Base-by-base conservation (phyloP, 345 rosid genomes). In the Euphorbia lathyris region DNA sequence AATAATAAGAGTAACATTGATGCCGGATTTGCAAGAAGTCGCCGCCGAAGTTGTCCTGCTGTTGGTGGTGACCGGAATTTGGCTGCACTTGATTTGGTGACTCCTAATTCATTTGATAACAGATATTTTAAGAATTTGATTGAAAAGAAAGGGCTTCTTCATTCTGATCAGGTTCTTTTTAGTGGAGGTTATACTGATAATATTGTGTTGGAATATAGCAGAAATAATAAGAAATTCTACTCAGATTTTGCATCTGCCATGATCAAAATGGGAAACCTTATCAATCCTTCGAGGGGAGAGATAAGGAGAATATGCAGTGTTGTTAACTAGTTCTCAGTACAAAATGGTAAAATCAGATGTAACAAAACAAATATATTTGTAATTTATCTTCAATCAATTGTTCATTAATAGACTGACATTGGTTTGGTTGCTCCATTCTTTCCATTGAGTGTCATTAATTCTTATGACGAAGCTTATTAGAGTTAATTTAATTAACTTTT, bases 81-180 rank as follows among this genome's bases (percentile, higher is more conserved):
- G 74, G 90, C 93, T 52, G 84, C 91, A 4, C 91, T 94, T 0
- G 96, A 94, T 67, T 19, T 72, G 12, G 66, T 75, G 20, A 80
- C 96, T 0, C 85, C 95, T 0, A 82, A 76, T 30, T 12, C 45
- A 0, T 90, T 94, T 48, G 96, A 94, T 74, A 91, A 87, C 84
- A 72, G 77, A 60, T 94, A 91, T 69, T 88, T 72, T 89, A 83
- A 83, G 79, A 88, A 91, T 71, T 84, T 94, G 4, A 26, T 91
- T 63, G 43, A 53, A 53, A 77, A 66, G 23, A 88, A 52, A 77
- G 97, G 97, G 10, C 83, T 91, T 17, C 93, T 94, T 16, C 89
- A 85, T 68, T 87, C 98, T 0, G 93, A 94, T 62, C 96, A 94
- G 52, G 74, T 57, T 60, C 80, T 91, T 20, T 90, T 86, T 74